A percentile compares a stretch with the other conserved stretches of the same genome.
phyloP scores from a whole-genome alignment of 768 basidiomycete genomes.

The Pleurotus ostreatus region DNA sequence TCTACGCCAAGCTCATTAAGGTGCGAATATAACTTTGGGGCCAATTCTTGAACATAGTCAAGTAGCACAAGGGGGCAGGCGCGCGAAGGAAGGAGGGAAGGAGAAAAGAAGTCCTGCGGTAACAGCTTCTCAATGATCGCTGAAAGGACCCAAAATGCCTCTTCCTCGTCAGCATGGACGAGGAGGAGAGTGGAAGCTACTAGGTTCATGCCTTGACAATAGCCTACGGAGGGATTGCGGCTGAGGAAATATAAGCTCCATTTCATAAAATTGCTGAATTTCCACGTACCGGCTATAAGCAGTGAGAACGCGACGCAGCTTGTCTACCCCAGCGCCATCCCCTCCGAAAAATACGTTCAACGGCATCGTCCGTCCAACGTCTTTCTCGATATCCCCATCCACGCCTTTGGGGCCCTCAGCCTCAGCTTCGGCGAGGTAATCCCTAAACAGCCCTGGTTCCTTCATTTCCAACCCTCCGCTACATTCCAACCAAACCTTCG shows the following conservation, averaged over 20 bases:
- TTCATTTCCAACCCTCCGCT: slow-evolving; percentile 89
- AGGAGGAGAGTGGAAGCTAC: slow-evolving; percentile 92
- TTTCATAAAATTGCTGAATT: background rate
- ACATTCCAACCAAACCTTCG: slow-evolving; percentile 91
- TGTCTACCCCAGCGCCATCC: slow-evolving; percentile 90
- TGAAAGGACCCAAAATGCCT: slow-evolving; percentile 92
- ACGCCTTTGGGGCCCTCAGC: slow-evolving; percentile 39
- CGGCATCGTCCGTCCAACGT: slow-evolving; percentile 89
- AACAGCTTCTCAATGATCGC: slow-evolving; percentile 87
- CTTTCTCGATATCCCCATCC: slow-evolving; percentile 89
- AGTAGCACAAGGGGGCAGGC: slow-evolving; percentile 90
- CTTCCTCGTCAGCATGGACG: slow-evolving; percentile 92
- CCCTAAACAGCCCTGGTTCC: slow-evolving; percentile 87
- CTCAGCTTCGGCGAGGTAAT: slow-evolving; percentile 59
- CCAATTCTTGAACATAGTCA: slow-evolving; percentile 77
- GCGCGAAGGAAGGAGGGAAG: slow-evolving; percentile 85
- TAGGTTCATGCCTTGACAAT: slow-evolving; percentile 95
- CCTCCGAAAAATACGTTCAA: slow-evolving; percentile 96
- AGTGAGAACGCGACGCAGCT: slow-evolving; percentile 82
- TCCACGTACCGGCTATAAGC: slow-evolving; percentile 84
- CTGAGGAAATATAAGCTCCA: slow-evolving; percentile 32
- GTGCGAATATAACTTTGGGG: slow-evolving; percentile 74
- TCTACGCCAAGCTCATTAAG: slow-evolving; percentile 82
- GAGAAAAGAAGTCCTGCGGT: slow-evolving; percentile 92
- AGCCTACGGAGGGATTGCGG: slow-evolving; percentile 89